Percentiles rank a stretch among this genome's conserved stretches.
Evolutionary conservation across 805 yeast species (phyloP).

Genomic region (Kodamaea sagamina): DNA sequence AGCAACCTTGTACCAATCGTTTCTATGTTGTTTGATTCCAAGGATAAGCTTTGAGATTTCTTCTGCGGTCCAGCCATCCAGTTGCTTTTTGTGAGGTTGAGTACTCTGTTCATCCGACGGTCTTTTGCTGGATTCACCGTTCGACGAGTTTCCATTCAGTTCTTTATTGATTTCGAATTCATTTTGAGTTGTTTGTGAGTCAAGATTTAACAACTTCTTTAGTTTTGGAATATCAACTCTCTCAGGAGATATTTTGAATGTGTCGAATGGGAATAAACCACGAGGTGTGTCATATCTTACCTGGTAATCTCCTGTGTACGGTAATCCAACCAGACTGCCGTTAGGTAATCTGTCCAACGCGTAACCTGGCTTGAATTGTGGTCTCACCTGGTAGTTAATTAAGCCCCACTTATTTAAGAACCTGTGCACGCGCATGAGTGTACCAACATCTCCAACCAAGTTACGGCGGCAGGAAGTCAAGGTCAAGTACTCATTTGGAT

Average conservation of each 20-base stretch:
- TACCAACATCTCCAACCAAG: conserved; percentile 87
- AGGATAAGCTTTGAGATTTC: conserved; percentile 62
- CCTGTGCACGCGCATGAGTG: conserved; percentile 79
- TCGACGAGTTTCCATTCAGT: conserved; percentile 5
- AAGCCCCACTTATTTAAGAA: conserved; percentile 91
- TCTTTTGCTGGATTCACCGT: conserved; percentile 9
- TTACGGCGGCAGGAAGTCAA: conserved; percentile 90
- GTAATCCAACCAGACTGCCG: conserved; percentile 53
- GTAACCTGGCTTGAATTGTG: conserved; percentile 67
- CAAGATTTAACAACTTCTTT: conserved; percentile 28
- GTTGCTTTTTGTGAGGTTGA: conserved; percentile 26
- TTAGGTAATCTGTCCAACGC: conserved; percentile 52
- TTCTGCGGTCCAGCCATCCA: conserved; percentile 62
- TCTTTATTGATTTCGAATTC: conserved; percentile 9
- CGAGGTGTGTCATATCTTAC: conserved; percentile 86
- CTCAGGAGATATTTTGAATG: conserved; percentile 67
- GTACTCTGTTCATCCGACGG: conserved; percentile 5
- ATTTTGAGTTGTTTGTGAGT: conserved; percentile 10
- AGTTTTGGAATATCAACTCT: conserved; percentile 41
- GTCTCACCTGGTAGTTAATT: conserved; percentile 88
- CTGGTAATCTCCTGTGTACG: conserved; percentile 73
- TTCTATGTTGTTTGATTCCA: conserved; percentile 60
- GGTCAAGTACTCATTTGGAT: conserved; percentile 87
- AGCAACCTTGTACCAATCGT: conserved; percentile 81
- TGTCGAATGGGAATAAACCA: conserved; percentile 88